Conservation (phyloP, 2,329 filamentous ascomycete species). For the Zasmidium angulare region DNA sequence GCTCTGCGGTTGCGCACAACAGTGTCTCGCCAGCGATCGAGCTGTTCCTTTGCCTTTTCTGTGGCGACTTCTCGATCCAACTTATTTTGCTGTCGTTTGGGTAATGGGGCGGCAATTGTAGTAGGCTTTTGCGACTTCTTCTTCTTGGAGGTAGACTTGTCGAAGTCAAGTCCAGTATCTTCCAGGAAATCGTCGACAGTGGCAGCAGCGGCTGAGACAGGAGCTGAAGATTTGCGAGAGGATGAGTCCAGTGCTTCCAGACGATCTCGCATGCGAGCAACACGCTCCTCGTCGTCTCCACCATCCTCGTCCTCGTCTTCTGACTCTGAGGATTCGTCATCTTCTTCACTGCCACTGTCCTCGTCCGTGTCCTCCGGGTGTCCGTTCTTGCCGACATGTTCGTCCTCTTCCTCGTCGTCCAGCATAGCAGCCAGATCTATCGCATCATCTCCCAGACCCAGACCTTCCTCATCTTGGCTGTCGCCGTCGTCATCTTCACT, state of each 20-base stretch:
- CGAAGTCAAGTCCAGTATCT: conserved; percentile 70
- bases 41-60: conserved; percentile 85
- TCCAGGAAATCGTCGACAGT: conserved; percentile 57
- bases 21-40: conserved; percentile 90
- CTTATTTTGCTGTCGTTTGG: conserved; percentile 81
- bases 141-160: conserved; percentile 59
- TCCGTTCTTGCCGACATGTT: conserved; percentile 34
- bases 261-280: conserved; percentile 58
- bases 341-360: conserved; percentile 37
- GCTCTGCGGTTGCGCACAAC: conserved; percentile 91
- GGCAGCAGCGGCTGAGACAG: conserved; percentile 41
- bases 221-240: conserved; percentile 8
- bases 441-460: conserved; percentile 57
- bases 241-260: conserved; percentile 49
- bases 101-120: conserved; percentile 72
- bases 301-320: conserved; percentile 52
- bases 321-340: conserved; percentile 26
- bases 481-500: conserved; percentile 46
- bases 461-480: conserved; percentile 52
- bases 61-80: conserved; percentile 81
- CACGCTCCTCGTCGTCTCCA: conserved; percentile 57
- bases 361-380: conserved; percentile 36
- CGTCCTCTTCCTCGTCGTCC: conserved; percentile 55
- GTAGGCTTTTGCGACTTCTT: conserved; percentile 39
- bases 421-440: conserved; percentile 63